Evolutionary conservation across 1,139 yeast species (phyloP).

Genomic region (Debaryomyces coudertii): DNA sequence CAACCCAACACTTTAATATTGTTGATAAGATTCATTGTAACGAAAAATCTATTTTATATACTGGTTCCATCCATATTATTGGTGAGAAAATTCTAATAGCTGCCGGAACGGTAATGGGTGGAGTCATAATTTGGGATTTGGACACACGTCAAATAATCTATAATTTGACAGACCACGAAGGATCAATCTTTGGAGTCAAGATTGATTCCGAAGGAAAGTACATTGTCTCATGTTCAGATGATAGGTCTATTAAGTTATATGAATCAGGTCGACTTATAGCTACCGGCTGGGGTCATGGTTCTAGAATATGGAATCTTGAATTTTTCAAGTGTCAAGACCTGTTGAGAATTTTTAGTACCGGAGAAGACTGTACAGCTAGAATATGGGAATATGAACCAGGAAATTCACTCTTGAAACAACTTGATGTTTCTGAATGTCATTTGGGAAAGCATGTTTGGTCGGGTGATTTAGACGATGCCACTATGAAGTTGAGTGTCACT

Average conservation of each 20-base stretch:
- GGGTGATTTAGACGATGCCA: conserved; percentile 55
- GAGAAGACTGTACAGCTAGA: conserved; percentile 91
- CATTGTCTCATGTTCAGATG: conserved; percentile 87
- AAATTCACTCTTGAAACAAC: conserved; percentile 26
- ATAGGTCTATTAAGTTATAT: conserved; percentile 83
- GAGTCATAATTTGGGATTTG: conserved; percentile 78
- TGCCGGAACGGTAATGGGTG: conserved; percentile 93
- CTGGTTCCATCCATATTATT: conserved; percentile 69
- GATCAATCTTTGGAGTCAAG: conserved; percentile 83
- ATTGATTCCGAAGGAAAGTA: conserved; percentile 58
- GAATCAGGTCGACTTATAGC: conserved; percentile 66
- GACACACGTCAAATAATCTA: conserved; percentile 48
- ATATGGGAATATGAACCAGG: conserved; percentile 59
- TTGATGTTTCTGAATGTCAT: conserved; percentile 59
- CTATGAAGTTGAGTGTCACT: conserved; percentile 57
- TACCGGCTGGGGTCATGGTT: conserved; percentile 95
- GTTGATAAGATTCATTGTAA: conserved; percentile 52
- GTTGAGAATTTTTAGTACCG: conserved; percentile 61
- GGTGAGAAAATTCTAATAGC: conserved; percentile 57
- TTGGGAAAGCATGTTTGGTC: conserved; percentile 90
- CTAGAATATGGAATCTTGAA: conserved; percentile 84
- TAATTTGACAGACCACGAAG: conserved; percentile 75
- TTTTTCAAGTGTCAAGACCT: conserved; percentile 47
- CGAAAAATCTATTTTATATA: conserved; percentile 83
- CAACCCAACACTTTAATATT: conserved; percentile 25